A percentile compares a stretch with the other conserved stretches of the same genome.
Evolutionary conservation across 768 basidiomycete species (phyloP).

Genomic region (Gymnopilus dilepis): DNA sequence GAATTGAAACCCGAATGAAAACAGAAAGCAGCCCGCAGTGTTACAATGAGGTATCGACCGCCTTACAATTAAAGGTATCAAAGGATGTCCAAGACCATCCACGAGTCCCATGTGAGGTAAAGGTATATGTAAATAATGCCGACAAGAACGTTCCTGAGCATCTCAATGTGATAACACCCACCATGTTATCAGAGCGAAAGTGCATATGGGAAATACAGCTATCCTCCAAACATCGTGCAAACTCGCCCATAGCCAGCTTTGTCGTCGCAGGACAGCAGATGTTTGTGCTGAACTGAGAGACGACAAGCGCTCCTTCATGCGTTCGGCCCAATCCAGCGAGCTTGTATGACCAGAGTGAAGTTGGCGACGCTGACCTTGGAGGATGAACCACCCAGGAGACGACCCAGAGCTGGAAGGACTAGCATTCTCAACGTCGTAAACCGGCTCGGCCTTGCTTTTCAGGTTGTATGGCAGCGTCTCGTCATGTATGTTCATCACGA

Average conservation of each 20-base stretch:
- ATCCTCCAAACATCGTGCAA: constrained; percentile 48
- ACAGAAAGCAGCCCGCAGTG: not conserved
- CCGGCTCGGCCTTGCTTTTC: constrained; percentile 12
- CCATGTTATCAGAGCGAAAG: constrained; percentile 45
- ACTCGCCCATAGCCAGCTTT: constrained; percentile 35
- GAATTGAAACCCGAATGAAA: not conserved
- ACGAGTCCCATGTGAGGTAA: constrained; percentile 2
- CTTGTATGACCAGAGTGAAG: constrained; percentile 2
- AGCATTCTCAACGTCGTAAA: constrained; percentile 12
- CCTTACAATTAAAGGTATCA: not conserved
- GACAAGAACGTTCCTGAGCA: not conserved
- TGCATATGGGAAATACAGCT: constrained; percentile 46
- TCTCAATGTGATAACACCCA: constrained; percentile 33
- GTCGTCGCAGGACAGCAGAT: constrained; percentile 15
- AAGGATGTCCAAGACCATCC: not conserved
- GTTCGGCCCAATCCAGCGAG: constrained; percentile 2
- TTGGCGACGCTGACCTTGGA: constrained; percentile 17
- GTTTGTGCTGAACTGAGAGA: constrained; percentile 9
- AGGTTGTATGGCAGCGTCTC: constrained; percentile 2
- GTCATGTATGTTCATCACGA: constrained; percentile 17
- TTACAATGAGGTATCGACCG: no score
- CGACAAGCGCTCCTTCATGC: constrained; percentile 5
- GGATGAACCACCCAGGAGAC: constrained; percentile 23
- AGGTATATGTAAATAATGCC: not conserved
- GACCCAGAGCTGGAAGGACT: constrained; percentile 10